phyloP scores from a whole-genome alignment of 441 rosid genomes.

The Brassica balearica region DNA sequence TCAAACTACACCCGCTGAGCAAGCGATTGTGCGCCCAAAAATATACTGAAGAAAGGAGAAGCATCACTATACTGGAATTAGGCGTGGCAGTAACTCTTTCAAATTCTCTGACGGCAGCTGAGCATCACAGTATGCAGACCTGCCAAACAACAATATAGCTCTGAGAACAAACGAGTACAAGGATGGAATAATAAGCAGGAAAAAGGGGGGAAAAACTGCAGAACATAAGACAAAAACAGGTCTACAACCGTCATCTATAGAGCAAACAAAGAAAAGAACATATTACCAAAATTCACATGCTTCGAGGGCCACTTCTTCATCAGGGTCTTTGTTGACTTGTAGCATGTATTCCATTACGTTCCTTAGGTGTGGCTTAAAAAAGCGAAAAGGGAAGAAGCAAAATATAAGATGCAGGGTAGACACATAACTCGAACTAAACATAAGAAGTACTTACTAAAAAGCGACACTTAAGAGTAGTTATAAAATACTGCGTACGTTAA shows the following conservation, averaged over 20 bases:
- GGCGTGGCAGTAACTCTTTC: constrained; percentile 85
- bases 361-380: constrained; percentile 84
- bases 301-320: constrained; percentile 98
- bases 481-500: constrained; percentile 22
- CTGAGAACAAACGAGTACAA: constrained; percentile 28
- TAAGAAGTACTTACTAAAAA: not conserved
- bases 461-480: not conserved
- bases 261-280: constrained; percentile 17
- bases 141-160: constrained; percentile 48
- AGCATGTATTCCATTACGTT: constrained; percentile 87
- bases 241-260: constrained; percentile 2
- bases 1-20: constrained; percentile 12
- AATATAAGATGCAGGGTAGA: constrained; percentile 25
- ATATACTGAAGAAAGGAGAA: constrained; percentile 26
- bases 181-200: not conserved
- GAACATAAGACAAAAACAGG: constrained; percentile 20
- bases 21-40: not conserved
- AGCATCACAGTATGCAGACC: constrained; percentile 96
- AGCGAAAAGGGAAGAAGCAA: constrained; percentile 8
- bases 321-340: constrained; percentile 90
- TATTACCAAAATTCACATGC: constrained; percentile 98
- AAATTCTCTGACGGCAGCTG: constrained; percentile 79
- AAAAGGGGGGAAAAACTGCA: not conserved
- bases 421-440: not conserved
- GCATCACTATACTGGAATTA: constrained; percentile 69